Base-by-base conservation (phyloP, 2,329 filamentous ascomycete species). In the Fusarium falciforme region DNA sequence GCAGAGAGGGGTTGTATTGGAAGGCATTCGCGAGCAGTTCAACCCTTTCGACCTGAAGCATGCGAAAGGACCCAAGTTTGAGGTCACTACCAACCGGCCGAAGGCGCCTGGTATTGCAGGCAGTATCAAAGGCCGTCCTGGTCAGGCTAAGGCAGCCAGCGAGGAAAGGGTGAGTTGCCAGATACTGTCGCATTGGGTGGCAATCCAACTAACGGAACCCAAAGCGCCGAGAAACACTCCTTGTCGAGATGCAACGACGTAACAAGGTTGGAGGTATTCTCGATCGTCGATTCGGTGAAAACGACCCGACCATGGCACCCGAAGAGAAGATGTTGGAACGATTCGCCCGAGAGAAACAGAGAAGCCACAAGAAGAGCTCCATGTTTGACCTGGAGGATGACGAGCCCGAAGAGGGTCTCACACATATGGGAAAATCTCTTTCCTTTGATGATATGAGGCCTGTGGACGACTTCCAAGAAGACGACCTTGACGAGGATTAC, bases 31-130 rank as follows among this genome's bases (percentile, higher is more conserved):
- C 80, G 95, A 98, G 79, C 93, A 95, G 76, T 98, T 98, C 89
- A 99, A 99, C 82, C 96, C 96, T 0, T 99, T 99, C 83, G 96
- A 99, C 80, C 90, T 98, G 81, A 97, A 97, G 83, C 91, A 93
- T 67, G 91, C 93, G 44, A 88, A 93, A 68, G 93, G 92, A 0
- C 91, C 91, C 66, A 98, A 98, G 79, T 97, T 97, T 74, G 92
- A 96, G 49, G 92, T 95, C 52, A 95, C 93, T 0, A 95, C 89
- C 62, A 90, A 89, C 72, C 89, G 89, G 67, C 87, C 89, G 7
- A 83, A 85, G 14, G 84, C 83, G 33, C 85, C 85, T 59, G 86
- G 86, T 79, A 85, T 87, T 31, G 85, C 87, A 29, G 90, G 89
- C 73, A 88, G 88, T 58, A 89, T 92, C 71, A 87, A 92, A 73